Percentiles rank a stretch among this genome's conserved stretches.
These are phyloP conservation scores for Lachnellula hyalina DNA, from an alignment of 2,329 filamentous ascomycete genomes.

Conservation along the genomic window DNA sequence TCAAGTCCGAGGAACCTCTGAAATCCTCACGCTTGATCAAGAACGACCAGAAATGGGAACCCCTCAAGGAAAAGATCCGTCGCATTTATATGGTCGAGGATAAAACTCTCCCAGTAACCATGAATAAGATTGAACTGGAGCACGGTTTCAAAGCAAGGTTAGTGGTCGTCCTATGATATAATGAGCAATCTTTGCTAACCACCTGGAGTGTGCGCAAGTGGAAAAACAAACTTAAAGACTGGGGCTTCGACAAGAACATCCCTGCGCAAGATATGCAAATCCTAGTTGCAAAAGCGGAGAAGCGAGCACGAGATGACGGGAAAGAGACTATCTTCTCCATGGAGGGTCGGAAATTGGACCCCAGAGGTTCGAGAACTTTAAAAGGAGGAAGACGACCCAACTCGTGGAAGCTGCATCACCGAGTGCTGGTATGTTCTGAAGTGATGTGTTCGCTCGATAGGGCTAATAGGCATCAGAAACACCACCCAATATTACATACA, in stretches of 20 bases:
- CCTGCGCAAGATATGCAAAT: slow-evolving; percentile 5
- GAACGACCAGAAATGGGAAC: slow-evolving; percentile 14
- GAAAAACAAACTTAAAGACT: slow-evolving; percentile 11
- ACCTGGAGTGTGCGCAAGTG: slow-evolving; percentile 4
- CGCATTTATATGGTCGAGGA: slow-evolving; percentile 7
- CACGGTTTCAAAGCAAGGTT: slow-evolving; percentile 8
- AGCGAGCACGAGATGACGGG: slow-evolving; percentile 4
- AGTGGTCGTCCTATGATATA: not conserved
- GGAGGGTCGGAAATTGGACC: not conserved
- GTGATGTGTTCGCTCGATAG: not conserved
- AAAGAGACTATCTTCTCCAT: slow-evolving; percentile 4
- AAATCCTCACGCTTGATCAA: not conserved
- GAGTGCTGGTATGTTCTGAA: not conserved
- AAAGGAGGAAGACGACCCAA: slow-evolving; percentile 4
- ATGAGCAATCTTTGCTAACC: not conserved
- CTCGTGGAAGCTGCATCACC: not conserved
- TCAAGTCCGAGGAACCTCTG: not conserved
- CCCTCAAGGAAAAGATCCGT: slow-evolving; percentile 6
- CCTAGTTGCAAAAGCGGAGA: slow-evolving; percentile 4
- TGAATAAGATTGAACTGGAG: slow-evolving; percentile 1
- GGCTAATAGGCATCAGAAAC: not conserved
- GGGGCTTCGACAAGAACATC: slow-evolving; percentile 10
- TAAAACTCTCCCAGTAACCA: slow-evolving; percentile 8
- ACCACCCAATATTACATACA: not conserved
- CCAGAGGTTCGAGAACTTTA: slow-evolving; percentile 2